phyloP scores from a whole-genome alignment of 805 yeast species.

The Yamadazyma endophytica region DNA sequence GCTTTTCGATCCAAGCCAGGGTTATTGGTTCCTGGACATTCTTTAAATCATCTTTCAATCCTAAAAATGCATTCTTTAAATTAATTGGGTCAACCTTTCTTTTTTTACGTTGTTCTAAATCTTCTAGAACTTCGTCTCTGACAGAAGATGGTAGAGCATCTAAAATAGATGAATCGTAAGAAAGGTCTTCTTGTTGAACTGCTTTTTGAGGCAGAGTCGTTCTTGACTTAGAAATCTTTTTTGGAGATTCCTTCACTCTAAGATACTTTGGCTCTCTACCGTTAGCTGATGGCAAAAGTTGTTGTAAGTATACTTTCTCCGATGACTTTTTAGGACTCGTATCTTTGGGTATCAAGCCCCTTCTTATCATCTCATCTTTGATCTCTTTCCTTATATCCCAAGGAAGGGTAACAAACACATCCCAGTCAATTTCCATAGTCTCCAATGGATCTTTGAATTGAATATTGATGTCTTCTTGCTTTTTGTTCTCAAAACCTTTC shows the following conservation, averaged over 20 bases:
- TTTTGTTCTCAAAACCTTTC: neutral
- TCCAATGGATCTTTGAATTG: slow-evolving; percentile 14
- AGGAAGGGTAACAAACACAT: slow-evolving; percentile 64
- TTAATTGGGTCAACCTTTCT: slow-evolving; percentile 22
- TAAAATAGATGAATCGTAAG: slow-evolving; percentile 33
- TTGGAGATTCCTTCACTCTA: slow-evolving; percentile 29
- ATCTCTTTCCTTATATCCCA: slow-evolving; percentile 61
- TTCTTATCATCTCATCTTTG: slow-evolving; percentile 43
- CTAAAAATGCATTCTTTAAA: slow-evolving; percentile 22
- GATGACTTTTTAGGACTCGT: slow-evolving; percentile 7
- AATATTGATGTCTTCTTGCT: too few species aligned
- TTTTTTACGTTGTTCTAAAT: slow-evolving; percentile 25
- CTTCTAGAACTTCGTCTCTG: slow-evolving; percentile 32
- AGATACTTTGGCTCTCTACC: slow-evolving; percentile 26
- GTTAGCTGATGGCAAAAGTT: slow-evolving; percentile 29
- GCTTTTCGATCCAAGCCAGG: slow-evolving; percentile 18
- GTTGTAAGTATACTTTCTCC: slow-evolving; percentile 31
- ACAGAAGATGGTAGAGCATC: slow-evolving; percentile 37
- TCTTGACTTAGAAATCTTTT: slow-evolving; percentile 10
- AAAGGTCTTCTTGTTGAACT: slow-evolving; percentile 13
- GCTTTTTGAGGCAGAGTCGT: slow-evolving; percentile 9
- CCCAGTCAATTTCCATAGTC: slow-evolving; percentile 50
- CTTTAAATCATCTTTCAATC: slow-evolving; percentile 13
- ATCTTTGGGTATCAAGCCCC: slow-evolving; percentile 25
- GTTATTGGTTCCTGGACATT: slow-evolving; percentile 7